These are phyloP conservation scores for Penicillium longicatenatum DNA, from an alignment of 495 filamentous ascomycete genomes.

Conservation along the genomic window DNA sequence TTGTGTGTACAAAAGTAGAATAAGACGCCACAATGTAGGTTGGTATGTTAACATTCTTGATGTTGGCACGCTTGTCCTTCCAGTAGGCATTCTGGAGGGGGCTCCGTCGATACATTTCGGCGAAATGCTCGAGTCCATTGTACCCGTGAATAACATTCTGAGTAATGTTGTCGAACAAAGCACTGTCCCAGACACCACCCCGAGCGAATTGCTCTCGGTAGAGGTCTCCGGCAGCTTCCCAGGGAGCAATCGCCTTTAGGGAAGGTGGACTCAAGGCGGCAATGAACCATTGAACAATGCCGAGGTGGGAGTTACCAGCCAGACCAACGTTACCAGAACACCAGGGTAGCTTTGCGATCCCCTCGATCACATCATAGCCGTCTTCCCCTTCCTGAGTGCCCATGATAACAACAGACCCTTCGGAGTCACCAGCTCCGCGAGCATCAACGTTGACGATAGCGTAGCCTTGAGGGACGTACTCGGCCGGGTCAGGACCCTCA, in stretches of 20 bases:
- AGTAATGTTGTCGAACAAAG: constrained; percentile 31
- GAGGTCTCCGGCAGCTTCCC: constrained; percentile 48
- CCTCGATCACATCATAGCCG: constrained; percentile 47
- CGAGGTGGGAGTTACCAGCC: constrained; percentile 42
- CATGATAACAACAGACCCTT: constrained; percentile 43
- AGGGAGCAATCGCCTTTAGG: constrained; percentile 47
- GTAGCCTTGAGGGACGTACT: constrained; percentile 43
- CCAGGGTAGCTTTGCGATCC: constrained; percentile 42
- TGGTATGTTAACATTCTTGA: constrained; percentile 21
- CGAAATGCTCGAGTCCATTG: constrained; percentile 33
- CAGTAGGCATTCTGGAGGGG: constrained; percentile 25
- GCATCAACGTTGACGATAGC: constrained; percentile 48
- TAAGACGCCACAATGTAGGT: constrained; percentile 32
- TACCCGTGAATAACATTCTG: constrained; percentile 28
- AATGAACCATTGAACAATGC: constrained; percentile 45
- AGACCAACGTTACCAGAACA: constrained; percentile 48
- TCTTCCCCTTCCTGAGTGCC: constrained; percentile 47
- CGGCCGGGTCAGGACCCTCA: constrained; percentile 47
- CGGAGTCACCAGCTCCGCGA: constrained; percentile 40
- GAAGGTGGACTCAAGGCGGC: constrained; percentile 41
- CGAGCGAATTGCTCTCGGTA: constrained; percentile 43
- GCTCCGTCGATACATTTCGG: constrained; percentile 31
- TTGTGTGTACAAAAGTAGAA: constrained; percentile 34
- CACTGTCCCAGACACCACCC: constrained; percentile 31
- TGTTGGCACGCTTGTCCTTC: constrained; percentile 31